Conservation (phyloP, 1,139 yeast genomes). For the Kluyveromyces sp. region DNA sequence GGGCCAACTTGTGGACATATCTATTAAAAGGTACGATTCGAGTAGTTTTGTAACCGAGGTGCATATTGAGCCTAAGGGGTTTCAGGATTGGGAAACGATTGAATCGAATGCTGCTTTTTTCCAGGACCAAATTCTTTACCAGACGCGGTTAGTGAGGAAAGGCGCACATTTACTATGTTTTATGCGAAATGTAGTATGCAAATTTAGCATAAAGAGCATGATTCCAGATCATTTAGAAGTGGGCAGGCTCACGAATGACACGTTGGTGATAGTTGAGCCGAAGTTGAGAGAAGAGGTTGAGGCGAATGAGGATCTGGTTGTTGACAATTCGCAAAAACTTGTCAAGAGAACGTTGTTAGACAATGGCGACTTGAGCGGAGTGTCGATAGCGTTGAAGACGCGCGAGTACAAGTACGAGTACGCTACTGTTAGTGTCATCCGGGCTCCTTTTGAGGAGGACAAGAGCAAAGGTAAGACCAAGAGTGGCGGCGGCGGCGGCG, state of each 20-base stretch:
- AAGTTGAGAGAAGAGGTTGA: slow-evolving; percentile 41
- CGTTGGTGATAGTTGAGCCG: slow-evolving; percentile 83
- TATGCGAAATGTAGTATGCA: slow-evolving; percentile 61
- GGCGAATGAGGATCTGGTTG: not conserved
- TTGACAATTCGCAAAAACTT: not conserved
- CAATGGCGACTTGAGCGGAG: not conserved
- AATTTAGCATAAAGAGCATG: slow-evolving; percentile 54
- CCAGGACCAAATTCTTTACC: slow-evolving; percentile 69
- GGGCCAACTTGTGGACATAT: slow-evolving; percentile 33
- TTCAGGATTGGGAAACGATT: slow-evolving; percentile 87
- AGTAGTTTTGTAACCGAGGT: slow-evolving; percentile 51
- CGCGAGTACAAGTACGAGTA: not conserved
- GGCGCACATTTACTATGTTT: slow-evolving; percentile 61
- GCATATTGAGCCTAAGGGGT: slow-evolving; percentile 66
- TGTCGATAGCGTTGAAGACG: not conserved
- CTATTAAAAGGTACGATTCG: slow-evolving; percentile 34
- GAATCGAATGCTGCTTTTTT: slow-evolving; percentile 74
- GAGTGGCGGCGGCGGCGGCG: too few species aligned
- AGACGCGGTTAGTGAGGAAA: slow-evolving; percentile 65
- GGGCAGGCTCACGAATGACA: slow-evolving; percentile 61
- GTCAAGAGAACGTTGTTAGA: not conserved
- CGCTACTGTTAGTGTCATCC: not conserved
- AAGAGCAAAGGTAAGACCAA: not conserved
- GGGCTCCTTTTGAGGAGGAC: not conserved
- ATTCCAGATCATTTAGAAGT: slow-evolving; percentile 38